Conservation (phyloP, 768 basidiomycete genomes). For the Terana coerulea region DNA sequence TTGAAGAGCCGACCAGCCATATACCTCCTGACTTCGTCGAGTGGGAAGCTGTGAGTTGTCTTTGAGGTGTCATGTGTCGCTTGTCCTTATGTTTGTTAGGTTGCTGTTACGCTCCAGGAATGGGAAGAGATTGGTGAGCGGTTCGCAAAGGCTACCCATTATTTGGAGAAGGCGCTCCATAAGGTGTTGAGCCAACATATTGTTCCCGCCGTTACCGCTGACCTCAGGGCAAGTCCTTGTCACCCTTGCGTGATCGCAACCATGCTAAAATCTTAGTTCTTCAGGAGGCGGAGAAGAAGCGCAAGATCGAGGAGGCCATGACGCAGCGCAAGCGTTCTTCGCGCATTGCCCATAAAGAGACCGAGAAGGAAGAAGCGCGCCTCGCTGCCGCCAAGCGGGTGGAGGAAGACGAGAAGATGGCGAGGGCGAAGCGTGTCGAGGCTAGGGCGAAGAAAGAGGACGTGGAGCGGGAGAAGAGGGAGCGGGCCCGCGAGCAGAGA, state of each 20-base stretch:
- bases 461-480: constrained; percentile 39
- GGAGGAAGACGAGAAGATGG: constrained; percentile 66
- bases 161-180: constrained; percentile 76
- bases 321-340: constrained; percentile 88
- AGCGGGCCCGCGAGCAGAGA: constrained; percentile 55
- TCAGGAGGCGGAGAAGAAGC: constrained; percentile 62
- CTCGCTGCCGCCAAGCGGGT: constrained; percentile 53
- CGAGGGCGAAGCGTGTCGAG: constrained; percentile 52
- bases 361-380: constrained; percentile 70
- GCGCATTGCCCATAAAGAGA: constrained; percentile 79
- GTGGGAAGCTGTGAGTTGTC: constrained; percentile 80
- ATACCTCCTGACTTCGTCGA: constrained; percentile 62
- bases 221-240: constrained; percentile 50
- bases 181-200: constrained; percentile 62
- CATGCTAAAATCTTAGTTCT: no score
- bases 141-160: constrained; percentile 74
- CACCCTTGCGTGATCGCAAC: background rate
- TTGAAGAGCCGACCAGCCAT: constrained; percentile 6
- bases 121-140: constrained; percentile 79
- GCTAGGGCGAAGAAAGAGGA: constrained; percentile 36
- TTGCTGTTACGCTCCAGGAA: constrained; percentile 78
- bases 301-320: constrained; percentile 67
- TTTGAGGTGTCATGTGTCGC: background rate
- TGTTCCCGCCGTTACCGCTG: constrained; percentile 66
- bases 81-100: constrained; percentile 37